Evolutionary conservation across 164 flowering plant genomes (phyloP), one percentile per base, ranked within the genome.

Genomic region (Dillenia suffruticosa): DNA sequence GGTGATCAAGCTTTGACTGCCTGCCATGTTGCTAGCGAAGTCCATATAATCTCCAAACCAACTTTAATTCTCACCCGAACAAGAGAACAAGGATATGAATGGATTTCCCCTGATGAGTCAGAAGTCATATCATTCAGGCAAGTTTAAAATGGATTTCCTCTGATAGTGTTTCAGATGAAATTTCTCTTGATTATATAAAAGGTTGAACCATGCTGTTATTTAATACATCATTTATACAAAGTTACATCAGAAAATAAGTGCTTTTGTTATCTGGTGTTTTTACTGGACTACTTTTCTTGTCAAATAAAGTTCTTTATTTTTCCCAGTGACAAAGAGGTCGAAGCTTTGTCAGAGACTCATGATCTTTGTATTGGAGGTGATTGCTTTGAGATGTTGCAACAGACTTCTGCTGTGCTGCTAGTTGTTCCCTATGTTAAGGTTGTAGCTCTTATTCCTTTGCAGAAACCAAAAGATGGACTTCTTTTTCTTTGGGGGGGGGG

Each of bases 1-100:
- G 99, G 99, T 54, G 99, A 94, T 72, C 99, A 91, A 82, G 92
- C 97, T 62, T 71, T 94, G 75, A 94, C 97, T 54, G 99, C 99
- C 57, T 91, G 97, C 77, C 91, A 94, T 79, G 98, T 94, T 64
- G 98, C 96, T 63, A 63, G 89, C 62, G 96, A 94, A 87, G 98
- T 94, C 61, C 85, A 87, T 79, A 91, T 94, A 56, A 79, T 91
- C 64, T 79, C 96, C 46, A 91, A 84, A 62, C 93, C 93, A 57
- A 63, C 88, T 46, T 66, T 94, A 57, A 89, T 94, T 74, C 87
- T 94, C 53, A 44, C 71, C 57, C 83, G 76, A 46, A 51, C 72
- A 49, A 84, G 59, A 50, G 65, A 72, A 55, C 72, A 58, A 54
- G 85, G 76, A 17, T 89, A 72, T 60, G 78, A 84, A 54, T 94